Evolutionary conservation across 495 filamentous ascomycete species (phyloP).

Genomic region (Penicillium dipodomyicola): DNA sequence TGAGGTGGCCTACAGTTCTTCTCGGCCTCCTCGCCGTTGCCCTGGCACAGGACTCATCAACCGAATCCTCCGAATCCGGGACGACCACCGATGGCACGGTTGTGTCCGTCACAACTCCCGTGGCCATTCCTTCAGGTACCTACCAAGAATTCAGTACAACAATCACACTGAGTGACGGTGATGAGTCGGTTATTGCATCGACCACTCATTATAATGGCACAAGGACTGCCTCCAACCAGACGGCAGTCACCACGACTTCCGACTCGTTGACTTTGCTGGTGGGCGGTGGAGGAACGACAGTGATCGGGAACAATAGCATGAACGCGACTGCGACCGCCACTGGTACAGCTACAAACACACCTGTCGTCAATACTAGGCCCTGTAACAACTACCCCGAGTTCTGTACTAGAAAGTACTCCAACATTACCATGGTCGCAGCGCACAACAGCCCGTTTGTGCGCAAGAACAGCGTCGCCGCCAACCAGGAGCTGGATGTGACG

Average conservation of each 20-base stretch:
- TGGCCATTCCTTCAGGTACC: constrained; percentile 33
- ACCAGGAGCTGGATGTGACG: constrained; percentile 68
- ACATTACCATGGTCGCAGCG: constrained; percentile 82
- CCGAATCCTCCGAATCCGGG: constrained; percentile 5
- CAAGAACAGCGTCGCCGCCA: constrained; percentile 68
- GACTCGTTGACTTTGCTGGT: constrained; percentile 41
- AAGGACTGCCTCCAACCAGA: constrained; percentile 32
- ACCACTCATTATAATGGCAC: constrained; percentile 23
- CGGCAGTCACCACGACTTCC: constrained; percentile 30
- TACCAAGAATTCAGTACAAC: constrained; percentile 45
- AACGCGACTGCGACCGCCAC: constrained; percentile 39
- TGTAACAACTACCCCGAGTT: constrained; percentile 89
- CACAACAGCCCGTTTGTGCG: constrained; percentile 84
- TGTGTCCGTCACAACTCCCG: constrained; percentile 11
- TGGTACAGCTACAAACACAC: constrained; percentile 39
- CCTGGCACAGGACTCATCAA: constrained; percentile 19
- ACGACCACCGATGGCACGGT: constrained; percentile 16
- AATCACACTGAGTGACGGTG: constrained; percentile 30
- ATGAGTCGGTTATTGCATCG: constrained; percentile 20
- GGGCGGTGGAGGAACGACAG: constrained; percentile 34
- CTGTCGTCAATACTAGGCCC: constrained; percentile 67
- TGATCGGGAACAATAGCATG: constrained; percentile 45
- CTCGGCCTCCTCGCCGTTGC: constrained; percentile 20
- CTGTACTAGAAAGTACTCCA: constrained; percentile 77
- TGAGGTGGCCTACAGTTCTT: constrained; percentile 23